Evolutionary conservation across 768 basidiomycete genomes (phyloP).

Genomic region (Boletus tomentosulus): DNA sequence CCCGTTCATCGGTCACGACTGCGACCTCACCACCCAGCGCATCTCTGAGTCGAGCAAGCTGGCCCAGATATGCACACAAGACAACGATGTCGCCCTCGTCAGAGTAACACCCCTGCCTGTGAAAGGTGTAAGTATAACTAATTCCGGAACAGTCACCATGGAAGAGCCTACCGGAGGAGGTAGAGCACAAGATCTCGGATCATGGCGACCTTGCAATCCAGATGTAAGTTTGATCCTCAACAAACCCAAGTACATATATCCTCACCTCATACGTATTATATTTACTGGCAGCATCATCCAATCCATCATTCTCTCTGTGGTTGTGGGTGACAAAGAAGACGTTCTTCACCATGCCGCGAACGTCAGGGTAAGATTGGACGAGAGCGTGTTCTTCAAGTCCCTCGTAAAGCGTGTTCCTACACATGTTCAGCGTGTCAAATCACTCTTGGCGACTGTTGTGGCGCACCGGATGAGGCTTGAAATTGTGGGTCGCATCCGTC

Average conservation of each 20-base stretch:
- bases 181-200: slow-evolving; percentile 52
- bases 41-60: slow-evolving; percentile 43
- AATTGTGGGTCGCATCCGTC: slow-evolving; percentile 72
- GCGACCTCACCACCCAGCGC: slow-evolving; percentile 46
- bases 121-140: background rate
- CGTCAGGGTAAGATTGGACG: slow-evolving; percentile 47
- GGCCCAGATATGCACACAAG: slow-evolving; percentile 51
- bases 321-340: slow-evolving; percentile 65
- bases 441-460: rapidly evolving
- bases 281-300: slow-evolving; percentile 62
- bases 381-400: slow-evolving; percentile 52
- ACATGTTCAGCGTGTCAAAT: background rate
- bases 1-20: slow-evolving; percentile 65
- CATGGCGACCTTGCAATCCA: slow-evolving; percentile 36
- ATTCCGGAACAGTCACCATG: too few species aligned
- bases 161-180: slow-evolving; percentile 35
- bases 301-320: slow-evolving; percentile 55
- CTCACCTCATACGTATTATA: slow-evolving; percentile 72
- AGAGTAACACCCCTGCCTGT: slow-evolving; percentile 46
- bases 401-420: slow-evolving; percentile 58
- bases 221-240: background rate
- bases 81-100: slow-evolving; percentile 49
- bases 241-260: slow-evolving; percentile 20
- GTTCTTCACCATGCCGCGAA: slow-evolving; percentile 60
- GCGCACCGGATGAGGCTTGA: slow-evolving; percentile 42